phyloP scores from a whole-genome alignment of 768 basidiomycete species.

The Calocera cornea region DNA sequence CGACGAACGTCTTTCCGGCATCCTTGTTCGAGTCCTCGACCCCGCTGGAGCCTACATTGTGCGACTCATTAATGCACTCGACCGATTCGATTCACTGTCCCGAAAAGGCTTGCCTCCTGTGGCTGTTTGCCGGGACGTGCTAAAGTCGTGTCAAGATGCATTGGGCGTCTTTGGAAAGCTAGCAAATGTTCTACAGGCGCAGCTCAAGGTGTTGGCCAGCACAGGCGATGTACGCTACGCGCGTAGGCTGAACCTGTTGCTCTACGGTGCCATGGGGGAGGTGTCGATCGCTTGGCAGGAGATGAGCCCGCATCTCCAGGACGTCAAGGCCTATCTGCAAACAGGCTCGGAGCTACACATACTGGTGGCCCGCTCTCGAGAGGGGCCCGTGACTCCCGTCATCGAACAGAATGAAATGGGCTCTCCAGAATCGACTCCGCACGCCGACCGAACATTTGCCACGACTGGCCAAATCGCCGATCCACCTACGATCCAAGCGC shows the following conservation, averaged over 20 bases:
- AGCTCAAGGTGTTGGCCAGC: conserved; percentile 60
- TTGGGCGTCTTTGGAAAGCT: conserved; percentile 77
- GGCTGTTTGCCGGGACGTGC: conserved; percentile 55
- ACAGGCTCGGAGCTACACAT: conserved; percentile 30
- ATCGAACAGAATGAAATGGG: conserved; percentile 15
- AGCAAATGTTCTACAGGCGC: conserved; percentile 65
- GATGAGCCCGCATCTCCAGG: conserved; percentile 56
- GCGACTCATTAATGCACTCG: conserved; percentile 73
- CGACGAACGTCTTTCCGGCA: conserved; percentile 67
- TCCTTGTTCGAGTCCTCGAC: conserved; percentile 72
- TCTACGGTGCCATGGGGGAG: conserved; percentile 84
- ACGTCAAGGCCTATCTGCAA: conserved; percentile 49
- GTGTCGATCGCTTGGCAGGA: conserved; percentile 72
- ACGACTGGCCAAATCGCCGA: conserved; percentile 20
- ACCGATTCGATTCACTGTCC: conserved; percentile 77
- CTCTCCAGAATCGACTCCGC: conserved; percentile 14
- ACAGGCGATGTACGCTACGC: conserved; percentile 78
- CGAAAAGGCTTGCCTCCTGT: conserved; percentile 54
- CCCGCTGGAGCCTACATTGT: conserved; percentile 71
- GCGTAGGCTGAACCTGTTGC: conserved; percentile 68
- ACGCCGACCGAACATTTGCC: conserved; percentile 16
- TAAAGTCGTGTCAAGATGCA: conserved; percentile 74
- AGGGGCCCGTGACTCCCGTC: conserved; percentile 16
- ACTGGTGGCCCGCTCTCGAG: conserved; percentile 6
- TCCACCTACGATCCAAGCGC: conserved; percentile 25